Evolutionary conservation across 202 grass and related monocot genomes (phyloP), one percentile per base, ranked within the genome.

Genomic region (Saccharum hybrid): DNA sequence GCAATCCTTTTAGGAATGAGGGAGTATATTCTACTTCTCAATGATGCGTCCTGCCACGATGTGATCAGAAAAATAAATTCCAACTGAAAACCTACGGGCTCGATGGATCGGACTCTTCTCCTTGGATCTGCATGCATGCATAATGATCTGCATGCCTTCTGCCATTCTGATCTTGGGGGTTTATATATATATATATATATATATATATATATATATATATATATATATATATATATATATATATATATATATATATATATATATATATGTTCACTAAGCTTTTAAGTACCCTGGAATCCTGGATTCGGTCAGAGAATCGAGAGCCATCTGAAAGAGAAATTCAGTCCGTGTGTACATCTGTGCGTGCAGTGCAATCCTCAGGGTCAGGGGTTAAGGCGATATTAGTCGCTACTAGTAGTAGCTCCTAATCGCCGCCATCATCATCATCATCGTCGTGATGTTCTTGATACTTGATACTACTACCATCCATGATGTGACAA

Each of bases 11-110:
- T 23, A 22, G 56, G 56, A 10, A 10, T 4, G 9, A 23, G 21
- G 57, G 21, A 23, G 21, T 2, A 52, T 13, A 40, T 21, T 22
- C 51, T 60, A 41, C 61, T 61, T 21, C 19, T 68, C 57, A 61
- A 61, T 61, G 57, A 61, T 61, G n/a, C 3, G 9, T 60, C 4
- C 67, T 82, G 79, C 68, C 79, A 72, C 41, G 38, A 63, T 10
- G 7, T 71, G 79, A 72, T 46, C 54, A 72, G 68, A 81, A 38
- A 57, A 82, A 72, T 72, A 72, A 82, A 72, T 72, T 82, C 54
- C 34, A 8, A 22, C 79, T 82, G 79, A 46, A 43, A 63, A 1
- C 54, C 26, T 69, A 62, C 16, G 41, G 76, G 5, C 30, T 46
- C 26, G 42, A 66, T 6, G 22, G 51, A 39, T 54, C 26, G 26